Conservation (phyloP, 441 rosid genomes). For the Francoa sonchifolia region DNA sequence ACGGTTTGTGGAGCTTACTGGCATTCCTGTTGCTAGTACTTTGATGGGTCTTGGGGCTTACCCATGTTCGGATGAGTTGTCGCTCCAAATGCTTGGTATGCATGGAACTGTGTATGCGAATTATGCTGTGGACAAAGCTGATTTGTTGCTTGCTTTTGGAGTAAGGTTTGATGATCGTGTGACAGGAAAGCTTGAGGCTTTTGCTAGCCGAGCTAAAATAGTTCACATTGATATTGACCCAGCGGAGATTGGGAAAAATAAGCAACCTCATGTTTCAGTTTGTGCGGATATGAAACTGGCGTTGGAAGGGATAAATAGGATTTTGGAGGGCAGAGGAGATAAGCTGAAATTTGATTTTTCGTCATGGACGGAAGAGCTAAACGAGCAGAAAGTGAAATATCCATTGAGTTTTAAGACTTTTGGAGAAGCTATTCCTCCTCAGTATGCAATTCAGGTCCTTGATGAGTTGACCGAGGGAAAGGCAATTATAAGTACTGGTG, state of each 20-base stretch:
- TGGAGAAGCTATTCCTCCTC: constrained; percentile 85
- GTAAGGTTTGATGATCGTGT: constrained; percentile 94
- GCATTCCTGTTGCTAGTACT: constrained; percentile 91
- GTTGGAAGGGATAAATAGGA: constrained; percentile 51
- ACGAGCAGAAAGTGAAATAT: constrained; percentile 45
- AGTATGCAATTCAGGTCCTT: constrained; percentile 71
- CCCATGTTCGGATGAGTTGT: constrained; percentile 47
- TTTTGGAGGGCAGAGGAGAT: constrained; percentile 36
- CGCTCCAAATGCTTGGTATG: constrained; percentile 91
- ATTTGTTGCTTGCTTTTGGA: constrained; percentile 79
- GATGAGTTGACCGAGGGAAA: constrained; percentile 74
- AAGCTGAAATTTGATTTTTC: constrained; percentile 42
- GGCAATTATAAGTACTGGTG: constrained; percentile 90
- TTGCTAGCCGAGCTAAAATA: constrained; percentile 87
- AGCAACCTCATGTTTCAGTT: constrained; percentile 82
- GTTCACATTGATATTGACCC: constrained; percentile 91
- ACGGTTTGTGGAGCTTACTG: constrained; percentile 69
- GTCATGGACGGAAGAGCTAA: constrained; percentile 62
- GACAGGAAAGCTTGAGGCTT: constrained; percentile 84
- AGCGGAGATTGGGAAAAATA: constrained; percentile 92
- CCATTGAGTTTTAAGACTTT: constrained; percentile 70
- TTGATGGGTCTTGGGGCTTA: constrained; percentile 88
- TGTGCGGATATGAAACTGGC: constrained; percentile 79
- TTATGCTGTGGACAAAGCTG: constrained; percentile 75
- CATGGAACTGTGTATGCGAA: constrained; percentile 94